Percentiles rank a stretch among this genome's conserved stretches.
Conservation (phyloP, 1,284 basidiomycete species). For the Meripilus lineatus region DNA sequence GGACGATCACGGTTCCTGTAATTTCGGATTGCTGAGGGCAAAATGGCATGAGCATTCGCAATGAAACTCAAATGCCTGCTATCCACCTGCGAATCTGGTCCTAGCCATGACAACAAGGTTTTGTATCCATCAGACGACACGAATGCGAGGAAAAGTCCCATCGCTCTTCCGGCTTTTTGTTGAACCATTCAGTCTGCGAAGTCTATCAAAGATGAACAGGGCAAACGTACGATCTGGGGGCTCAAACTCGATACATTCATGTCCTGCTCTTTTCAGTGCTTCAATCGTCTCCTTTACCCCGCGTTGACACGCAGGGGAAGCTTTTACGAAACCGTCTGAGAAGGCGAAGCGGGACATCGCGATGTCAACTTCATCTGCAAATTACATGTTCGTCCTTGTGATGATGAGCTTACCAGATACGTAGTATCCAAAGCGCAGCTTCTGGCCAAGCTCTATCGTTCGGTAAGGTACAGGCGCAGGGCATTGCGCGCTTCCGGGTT, state of each 20-base stretch:
- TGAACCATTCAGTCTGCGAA: not conserved
- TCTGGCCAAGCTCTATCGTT: slow-evolving; percentile 46
- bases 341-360: not conserved
- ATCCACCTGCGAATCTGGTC: too few species aligned
- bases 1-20: slow-evolving; percentile 55
- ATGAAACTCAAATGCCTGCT: too few species aligned
- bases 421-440: slow-evolving; percentile 73
- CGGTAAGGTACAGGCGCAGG: slow-evolving; percentile 58
- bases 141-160: slow-evolving; percentile 65
- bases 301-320: slow-evolving; percentile 75
- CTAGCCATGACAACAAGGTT: slow-evolving; percentile 61
- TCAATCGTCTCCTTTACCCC: slow-evolving; percentile 77
- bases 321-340: slow-evolving; percentile 60
- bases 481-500: slow-evolving; percentile 31
- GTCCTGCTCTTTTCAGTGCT: slow-evolving; percentile 62
- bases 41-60: too few species aligned
- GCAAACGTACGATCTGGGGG: slow-evolving; percentile 40
- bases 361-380: not conserved
- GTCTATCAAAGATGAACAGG: not conserved
- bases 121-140: slow-evolving; percentile 76
- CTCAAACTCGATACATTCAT: slow-evolving; percentile 73
- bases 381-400: too few species aligned
- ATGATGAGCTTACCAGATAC: slow-evolving; percentile 43
- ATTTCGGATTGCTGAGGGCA: slow-evolving; percentile 57
- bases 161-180: slow-evolving; percentile 39